phyloP scores from a whole-genome alignment of 352 stramenopile species.

The Blastocystis sp. region DNA sequence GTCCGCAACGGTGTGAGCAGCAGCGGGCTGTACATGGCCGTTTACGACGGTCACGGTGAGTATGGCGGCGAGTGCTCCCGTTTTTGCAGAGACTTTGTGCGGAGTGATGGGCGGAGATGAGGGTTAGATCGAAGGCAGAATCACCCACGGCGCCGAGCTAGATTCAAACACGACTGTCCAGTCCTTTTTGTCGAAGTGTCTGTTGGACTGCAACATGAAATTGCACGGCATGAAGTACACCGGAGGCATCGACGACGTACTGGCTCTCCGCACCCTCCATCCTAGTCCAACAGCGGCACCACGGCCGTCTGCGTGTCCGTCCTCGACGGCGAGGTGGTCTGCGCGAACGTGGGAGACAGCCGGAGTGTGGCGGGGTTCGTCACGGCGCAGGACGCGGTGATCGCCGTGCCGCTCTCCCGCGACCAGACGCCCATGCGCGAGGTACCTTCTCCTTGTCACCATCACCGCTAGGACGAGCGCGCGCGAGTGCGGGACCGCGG shows the following conservation, averaged over 20 bases:
- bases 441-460: background rate
- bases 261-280: background rate
- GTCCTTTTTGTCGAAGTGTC: conserved; percentile 9
- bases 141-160: background rate
- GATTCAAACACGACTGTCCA: background rate
- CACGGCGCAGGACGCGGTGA: background rate
- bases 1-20: background rate
- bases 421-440: conserved; percentile 39
- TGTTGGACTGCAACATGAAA: conserved; percentile 35
- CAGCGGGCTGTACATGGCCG: conserved; percentile 21
- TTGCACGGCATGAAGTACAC: conserved; percentile 38
- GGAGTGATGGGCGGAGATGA: background rate
- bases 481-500: conserved; percentile 7
- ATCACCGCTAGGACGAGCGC: conserved; percentile 9
- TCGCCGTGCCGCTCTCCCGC: conserved; percentile 18
- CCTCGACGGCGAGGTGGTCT: background rate
- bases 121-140: conserved; percentile 18
- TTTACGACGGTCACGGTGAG: conserved; percentile 57
- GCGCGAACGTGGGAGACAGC: conserved; percentile 44
- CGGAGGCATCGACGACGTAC: conserved; percentile 34
- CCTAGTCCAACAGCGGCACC: conserved; percentile 60
- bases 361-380: conserved; percentile 32
- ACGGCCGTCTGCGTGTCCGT: conserved; percentile 43
- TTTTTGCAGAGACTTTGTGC: conserved; percentile 35
- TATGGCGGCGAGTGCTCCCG: conserved; percentile 43